Base-by-base conservation (phyloP, 495 filamentous ascomycete species). In the Baudoinia panamericana region DNA sequence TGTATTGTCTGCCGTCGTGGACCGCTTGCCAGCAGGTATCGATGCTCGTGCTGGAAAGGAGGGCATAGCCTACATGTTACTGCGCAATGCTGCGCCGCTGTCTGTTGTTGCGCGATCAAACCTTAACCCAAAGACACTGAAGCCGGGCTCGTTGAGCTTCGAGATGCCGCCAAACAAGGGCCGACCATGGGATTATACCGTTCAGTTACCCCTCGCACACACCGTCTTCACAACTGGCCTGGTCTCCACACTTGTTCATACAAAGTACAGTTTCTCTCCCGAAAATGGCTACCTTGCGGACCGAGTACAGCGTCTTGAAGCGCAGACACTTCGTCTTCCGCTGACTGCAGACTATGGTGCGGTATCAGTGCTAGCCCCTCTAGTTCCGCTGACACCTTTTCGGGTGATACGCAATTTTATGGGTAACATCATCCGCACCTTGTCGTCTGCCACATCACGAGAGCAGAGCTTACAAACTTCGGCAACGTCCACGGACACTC, bases 341-440 rank as follows among this genome's bases (percentile, higher is more conserved):
- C n/a, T 37, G 5, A 20, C 13, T 5, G 39, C 32, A 19, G 24
- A 20, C 37, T 20, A 34, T 36, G 11, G 16, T 26, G 9, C 20
- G 23, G 39, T 42, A 17, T 22, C 40, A 30, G 37, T 36, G 25
- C 55, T 49, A 46, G 46, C 53, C 35, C 72, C 71, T n/a, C 58
- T 85, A 10, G 39, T 76, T 25, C 73, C 80, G 0, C 54, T 93
- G 5, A 84, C 80, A 0, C 56, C 64, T 19, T 68, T 78, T 26
- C 69, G 80, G 28, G 68, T 56, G 31, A 73, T 93, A 40, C 58
- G 73, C 12, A 65, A 69, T 15, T 70, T 80, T 28, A 74, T 90
- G 57, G 86, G 86, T 9, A 94, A 93, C 52, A 88, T 94, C 30
- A 57, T 93, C 17, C 75, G 82, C 32, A 70, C 74, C 24, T 41